Base-by-base conservation (phyloP, 2,329 filamentous ascomycete genomes). In the Pseudogymnoascus sp. region DNA sequence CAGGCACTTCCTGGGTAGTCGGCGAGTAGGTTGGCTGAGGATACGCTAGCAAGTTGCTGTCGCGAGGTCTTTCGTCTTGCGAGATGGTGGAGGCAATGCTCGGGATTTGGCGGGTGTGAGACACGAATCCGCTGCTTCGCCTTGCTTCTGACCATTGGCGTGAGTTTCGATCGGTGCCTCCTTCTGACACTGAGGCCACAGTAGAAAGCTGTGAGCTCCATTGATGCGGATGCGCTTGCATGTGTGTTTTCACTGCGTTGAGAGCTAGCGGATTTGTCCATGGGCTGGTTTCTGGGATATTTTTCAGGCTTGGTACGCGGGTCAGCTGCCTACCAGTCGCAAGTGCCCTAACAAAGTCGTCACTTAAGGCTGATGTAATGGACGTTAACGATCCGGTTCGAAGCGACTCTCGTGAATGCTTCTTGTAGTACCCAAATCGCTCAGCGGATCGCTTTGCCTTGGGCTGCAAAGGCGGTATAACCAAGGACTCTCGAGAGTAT, bases 191-290 rank as follows among this genome's bases (percentile, higher is more conserved):
- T 36, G 85, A 87, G 73, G 82, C 77, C 66, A 88, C 85, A 51
- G 85, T 86, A 41, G 85, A 88, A 45, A 87, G 78, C 73, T 86
- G 84, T 51, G 83, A 82, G 74, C 84, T 86, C 84, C 84, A 87
- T 79, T 83, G 83, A 70, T 85, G 83, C 63, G 80, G 78, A 65
- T 79, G 74, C 57, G 79, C 72, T 67, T 81, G 70, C 79, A 83
- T 83, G 69, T 73, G 75, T 69, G 72, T 71, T 64, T 71, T 71
- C 66, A 68, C 68, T 67, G 71, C 70, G 72, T 67, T 66, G 62
- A 66, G 65, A 28, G 64, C 62, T 67, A 69, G 68, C 65, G 70
- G 68, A 65, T 72, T 70, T 67, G 71, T 71, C 72, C 73, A 73
- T 73, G 75, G 75, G 73, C 69, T 71, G 63, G 69, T 67, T 64